A percentile compares a stretch with the other conserved stretches of the same genome.
Conservation (phyloP, 106 monocot genomes). For the Iris macrosiphon region DNA sequence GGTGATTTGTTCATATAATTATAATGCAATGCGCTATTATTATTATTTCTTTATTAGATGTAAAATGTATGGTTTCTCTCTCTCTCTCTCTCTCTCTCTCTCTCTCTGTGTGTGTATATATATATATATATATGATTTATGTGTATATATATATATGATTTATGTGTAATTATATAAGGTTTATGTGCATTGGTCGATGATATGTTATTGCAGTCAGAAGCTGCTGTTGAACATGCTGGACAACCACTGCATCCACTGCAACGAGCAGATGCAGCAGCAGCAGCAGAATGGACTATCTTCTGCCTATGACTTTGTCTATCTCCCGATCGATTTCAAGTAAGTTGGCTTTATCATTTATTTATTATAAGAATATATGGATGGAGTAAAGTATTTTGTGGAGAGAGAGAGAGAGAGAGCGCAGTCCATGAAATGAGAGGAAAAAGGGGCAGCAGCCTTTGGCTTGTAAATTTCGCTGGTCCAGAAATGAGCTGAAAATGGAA, state of each 20-base stretch:
- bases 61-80: neutral
- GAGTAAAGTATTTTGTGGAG: neutral
- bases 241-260: slow-evolving; percentile 96
- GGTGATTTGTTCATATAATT: too few relatives aligned
- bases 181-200: slow-evolving; percentile 5
- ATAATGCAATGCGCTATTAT: too few relatives aligned
- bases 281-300: slow-evolving; percentile 48
- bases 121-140: neutral
- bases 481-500: slow-evolving; percentile 4
- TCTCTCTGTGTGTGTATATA: neutral
- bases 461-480: neutral
- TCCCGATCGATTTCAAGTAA: slow-evolving; percentile 99
- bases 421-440: slow-evolving; percentile 11
- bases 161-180: neutral
- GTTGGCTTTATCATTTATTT: slow-evolving; percentile 12
- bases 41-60: too few relatives aligned
- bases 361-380: too few relatives aligned
- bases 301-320: slow-evolving; percentile 95
- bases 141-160: neutral
- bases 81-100: neutral
- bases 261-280: slow-evolving; percentile 54
- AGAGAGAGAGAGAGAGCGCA: neutral
- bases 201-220: slow-evolving; percentile 68
- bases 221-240: slow-evolving; percentile 94
- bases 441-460: slow-evolving; percentile 10